Evolutionary conservation across 2,329 filamentous ascomycete genomes (phyloP).

Genomic region (Huntiella savannae): DNA sequence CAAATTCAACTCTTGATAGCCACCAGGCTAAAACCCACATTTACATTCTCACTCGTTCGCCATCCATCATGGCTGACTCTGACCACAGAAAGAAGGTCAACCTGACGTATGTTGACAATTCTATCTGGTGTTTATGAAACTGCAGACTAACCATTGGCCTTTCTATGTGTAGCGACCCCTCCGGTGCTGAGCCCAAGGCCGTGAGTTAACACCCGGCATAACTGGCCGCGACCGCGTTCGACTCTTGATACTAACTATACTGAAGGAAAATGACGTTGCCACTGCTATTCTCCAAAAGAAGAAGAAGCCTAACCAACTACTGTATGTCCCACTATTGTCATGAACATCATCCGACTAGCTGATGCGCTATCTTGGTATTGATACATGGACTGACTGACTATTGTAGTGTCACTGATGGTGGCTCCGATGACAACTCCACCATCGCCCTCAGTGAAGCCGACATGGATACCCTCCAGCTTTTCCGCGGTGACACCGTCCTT

Average conservation of each 20-base stretch:
- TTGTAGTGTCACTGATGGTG: conserved; percentile 80
- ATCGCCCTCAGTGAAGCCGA: conserved; percentile 96
- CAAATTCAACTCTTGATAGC: background rate
- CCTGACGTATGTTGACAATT: conserved; percentile 51
- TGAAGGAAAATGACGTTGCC: conserved; percentile 68
- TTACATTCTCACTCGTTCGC: background rate
- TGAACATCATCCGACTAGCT: background rate
- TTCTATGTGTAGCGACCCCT: conserved; percentile 49
- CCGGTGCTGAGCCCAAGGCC: conserved; percentile 69
- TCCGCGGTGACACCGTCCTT: conserved; percentile 93
- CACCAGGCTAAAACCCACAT: background rate
- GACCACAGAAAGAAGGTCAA: conserved; percentile 67
- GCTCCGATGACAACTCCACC: conserved; percentile 99
- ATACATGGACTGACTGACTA: background rate
- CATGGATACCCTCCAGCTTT: conserved; percentile 95
- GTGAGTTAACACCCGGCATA: conserved; percentile 28
- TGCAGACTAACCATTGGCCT: conserved; percentile 19
- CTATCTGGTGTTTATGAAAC: conserved; percentile 41
- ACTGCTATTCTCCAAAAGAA: conserved; percentile 99
- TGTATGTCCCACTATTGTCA: conserved; percentile 37
- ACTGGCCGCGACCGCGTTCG: background rate
- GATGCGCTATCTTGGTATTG: background rate
- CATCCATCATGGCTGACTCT: conserved; percentile 36
- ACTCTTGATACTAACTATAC: conserved; percentile 3
- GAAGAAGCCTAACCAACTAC: conserved; percentile 99